Evolutionary conservation across 1,284 basidiomycete species (phyloP).

Genomic region (Chiua sp.): DNA sequence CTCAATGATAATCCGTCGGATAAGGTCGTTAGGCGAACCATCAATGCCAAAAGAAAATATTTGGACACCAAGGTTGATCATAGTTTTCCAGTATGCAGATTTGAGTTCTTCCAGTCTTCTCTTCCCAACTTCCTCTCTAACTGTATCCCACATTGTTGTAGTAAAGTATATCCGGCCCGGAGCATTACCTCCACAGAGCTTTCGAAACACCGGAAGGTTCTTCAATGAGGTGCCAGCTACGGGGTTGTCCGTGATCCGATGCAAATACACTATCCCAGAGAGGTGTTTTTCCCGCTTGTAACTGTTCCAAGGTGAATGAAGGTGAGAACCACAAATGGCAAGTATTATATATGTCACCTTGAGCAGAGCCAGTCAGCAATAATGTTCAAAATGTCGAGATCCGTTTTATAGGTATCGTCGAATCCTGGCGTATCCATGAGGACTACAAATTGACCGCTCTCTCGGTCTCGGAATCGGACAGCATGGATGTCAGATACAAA

Average conservation of each 20-base stretch:
- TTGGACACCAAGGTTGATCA: constrained; percentile 1
- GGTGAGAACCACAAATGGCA: background rate
- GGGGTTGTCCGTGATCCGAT: constrained; percentile 52
- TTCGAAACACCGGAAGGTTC: constrained; percentile 50
- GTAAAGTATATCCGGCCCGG: constrained; percentile 39
- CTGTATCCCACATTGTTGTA: constrained; percentile 42
- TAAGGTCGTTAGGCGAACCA: background rate
- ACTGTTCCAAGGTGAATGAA: constrained; percentile 21
- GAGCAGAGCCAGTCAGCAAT: constrained; percentile 23
- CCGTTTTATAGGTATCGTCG: constrained; percentile 11
- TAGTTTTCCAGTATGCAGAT: constrained; percentile 10
- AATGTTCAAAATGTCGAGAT: constrained; percentile 23
- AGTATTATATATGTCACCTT: background rate
- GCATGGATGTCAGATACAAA: constrained; percentile 18
- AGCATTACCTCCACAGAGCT: constrained; percentile 13
- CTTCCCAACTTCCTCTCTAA: constrained; percentile 12
- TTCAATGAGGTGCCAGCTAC: constrained; percentile 46
- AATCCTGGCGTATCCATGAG: constrained; percentile 4
- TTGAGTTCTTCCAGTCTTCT: constrained; percentile 29
- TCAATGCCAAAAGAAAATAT: background rate
- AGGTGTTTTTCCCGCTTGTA: constrained; percentile 37
- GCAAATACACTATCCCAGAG: constrained; percentile 52
- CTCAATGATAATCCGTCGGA: background rate
- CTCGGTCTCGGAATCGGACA: constrained; percentile 1
- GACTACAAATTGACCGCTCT: background rate